phyloP scores from a whole-genome alignment of 768 basidiomycete species.

The Multifurca ochricompacta region DNA sequence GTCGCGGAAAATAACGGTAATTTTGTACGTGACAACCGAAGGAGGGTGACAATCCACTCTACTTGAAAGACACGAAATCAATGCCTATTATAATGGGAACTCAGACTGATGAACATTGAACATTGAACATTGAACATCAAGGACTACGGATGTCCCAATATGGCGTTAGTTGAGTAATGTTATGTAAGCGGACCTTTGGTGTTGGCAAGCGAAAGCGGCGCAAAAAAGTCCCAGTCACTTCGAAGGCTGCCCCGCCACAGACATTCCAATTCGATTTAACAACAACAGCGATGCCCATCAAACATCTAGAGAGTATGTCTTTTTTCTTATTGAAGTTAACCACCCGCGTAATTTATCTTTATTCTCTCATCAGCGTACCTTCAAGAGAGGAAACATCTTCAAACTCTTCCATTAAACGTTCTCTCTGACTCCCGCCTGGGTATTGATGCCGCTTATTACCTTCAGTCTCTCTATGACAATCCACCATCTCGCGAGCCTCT shows the following conservation, averaged over 20 bases:
- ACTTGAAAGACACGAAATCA: not conserved
- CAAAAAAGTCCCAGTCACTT: no score
- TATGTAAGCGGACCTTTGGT: conserved; percentile 10
- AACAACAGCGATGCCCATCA: conserved; percentile 58
- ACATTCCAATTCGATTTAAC: conserved; percentile 1
- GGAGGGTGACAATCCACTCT: no score
- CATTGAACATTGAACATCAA: not conserved
- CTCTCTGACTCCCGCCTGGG: conserved; percentile 91
- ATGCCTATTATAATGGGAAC: no score
- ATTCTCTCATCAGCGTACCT: conserved; percentile 55
- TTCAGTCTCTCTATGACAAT: conserved; percentile 67
- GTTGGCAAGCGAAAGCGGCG: no score
- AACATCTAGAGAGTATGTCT: conserved; percentile 70
- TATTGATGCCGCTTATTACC: conserved; percentile 91
- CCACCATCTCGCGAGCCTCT: conserved; percentile 81
- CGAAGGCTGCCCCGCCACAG: conserved; percentile 2
- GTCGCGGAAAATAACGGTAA: not conserved
- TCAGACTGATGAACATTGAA: no score
- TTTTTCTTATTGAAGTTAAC: not conserved
- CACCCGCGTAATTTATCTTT: not conserved
- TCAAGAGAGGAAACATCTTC: conserved; percentile 79
- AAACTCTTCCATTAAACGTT: conserved; percentile 70
- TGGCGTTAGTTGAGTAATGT: not conserved
- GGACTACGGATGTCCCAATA: not conserved
- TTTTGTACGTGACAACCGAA: not conserved